Conservation (phyloP, 2,329 filamentous ascomycete species). For the Madurella mycetomatis region DNA sequence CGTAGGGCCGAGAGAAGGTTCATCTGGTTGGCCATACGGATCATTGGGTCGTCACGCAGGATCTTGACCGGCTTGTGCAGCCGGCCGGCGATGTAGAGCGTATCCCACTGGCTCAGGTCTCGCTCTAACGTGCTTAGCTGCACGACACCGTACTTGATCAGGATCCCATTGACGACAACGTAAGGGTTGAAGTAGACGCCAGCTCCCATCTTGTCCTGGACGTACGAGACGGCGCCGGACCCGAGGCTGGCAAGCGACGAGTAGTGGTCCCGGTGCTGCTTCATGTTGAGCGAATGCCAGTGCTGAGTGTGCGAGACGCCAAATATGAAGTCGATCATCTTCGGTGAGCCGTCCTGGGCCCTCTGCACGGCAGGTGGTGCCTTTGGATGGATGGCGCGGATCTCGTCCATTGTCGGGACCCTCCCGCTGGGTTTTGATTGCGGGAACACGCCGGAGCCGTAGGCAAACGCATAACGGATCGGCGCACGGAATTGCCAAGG, state of each 20-base stretch:
- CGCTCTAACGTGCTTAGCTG: conserved; percentile 84
- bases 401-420: conserved; percentile 51
- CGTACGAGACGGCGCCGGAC: conserved; percentile 75
- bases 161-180: conserved; percentile 85
- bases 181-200: conserved; percentile 98
- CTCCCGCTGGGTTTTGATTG: conserved; percentile 56
- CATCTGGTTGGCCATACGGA: conserved; percentile 91
- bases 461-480: conserved; percentile 94
- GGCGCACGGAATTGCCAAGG: conserved; percentile 89
- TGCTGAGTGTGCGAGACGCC: conserved; percentile 92
- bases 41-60: conserved; percentile 83
- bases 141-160: conserved; percentile 98
- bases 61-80: conserved; percentile 98
- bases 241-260: conserved; percentile 78
- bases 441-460: conserved; percentile 93
- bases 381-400: conserved; percentile 70
- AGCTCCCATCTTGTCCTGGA: conserved; percentile 85
- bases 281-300: conserved; percentile 91
- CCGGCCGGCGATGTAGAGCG: conserved; percentile 90
- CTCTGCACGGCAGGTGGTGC: conserved; percentile 76
- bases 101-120: conserved; percentile 88
- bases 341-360: conserved; percentile 80
- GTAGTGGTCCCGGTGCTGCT: conserved; percentile 87
- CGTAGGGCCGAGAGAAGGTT: conserved; percentile 90
- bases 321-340: conserved; percentile 99